These are phyloP conservation scores for Monosporascus sp. DNA, from an alignment of 2,329 filamentous ascomycete genomes.

Conservation along the genomic window DNA sequence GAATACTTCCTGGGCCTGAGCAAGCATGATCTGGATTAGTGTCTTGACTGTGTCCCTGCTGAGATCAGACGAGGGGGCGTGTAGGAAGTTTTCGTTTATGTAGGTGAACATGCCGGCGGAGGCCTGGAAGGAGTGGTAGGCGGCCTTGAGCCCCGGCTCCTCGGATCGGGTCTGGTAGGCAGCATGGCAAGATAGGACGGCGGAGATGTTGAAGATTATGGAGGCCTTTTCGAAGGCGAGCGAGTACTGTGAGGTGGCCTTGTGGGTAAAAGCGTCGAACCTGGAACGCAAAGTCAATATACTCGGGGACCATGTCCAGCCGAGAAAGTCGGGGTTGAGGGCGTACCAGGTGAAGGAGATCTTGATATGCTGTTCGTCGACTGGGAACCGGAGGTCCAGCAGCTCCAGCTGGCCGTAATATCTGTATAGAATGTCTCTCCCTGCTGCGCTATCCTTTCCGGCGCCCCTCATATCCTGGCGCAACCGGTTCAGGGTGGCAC, in stretches of 20 bases:
- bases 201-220: constrained; percentile 99
- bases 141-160: constrained; percentile 88
- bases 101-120: constrained; percentile 99
- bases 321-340: background rate
- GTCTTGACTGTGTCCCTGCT: constrained; percentile 95
- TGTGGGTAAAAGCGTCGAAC: constrained; percentile 99
- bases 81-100: constrained; percentile 98
- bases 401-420: constrained; percentile 98
- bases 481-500: constrained; percentile 85
- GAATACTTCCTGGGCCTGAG: constrained; percentile 95
- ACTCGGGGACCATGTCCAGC: constrained; percentile 3
- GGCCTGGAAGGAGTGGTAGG: constrained; percentile 97
- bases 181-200: constrained; percentile 92
- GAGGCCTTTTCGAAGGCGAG: constrained; percentile 97
- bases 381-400: constrained; percentile 88
- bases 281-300: constrained; percentile 40
- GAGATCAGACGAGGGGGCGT: constrained; percentile 92
- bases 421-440: constrained; percentile 87
- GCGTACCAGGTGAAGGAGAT: constrained; percentile 93
- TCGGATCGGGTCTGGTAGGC: constrained; percentile 88
- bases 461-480: constrained; percentile 98
- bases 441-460: constrained; percentile 91
- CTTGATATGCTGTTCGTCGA: constrained; percentile 98
- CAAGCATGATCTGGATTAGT: constrained; percentile 86
- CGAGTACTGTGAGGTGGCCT: constrained; percentile 93